phyloP scores from a whole-genome alignment of 441 rosid species.

The Erodium chrysanthum region DNA sequence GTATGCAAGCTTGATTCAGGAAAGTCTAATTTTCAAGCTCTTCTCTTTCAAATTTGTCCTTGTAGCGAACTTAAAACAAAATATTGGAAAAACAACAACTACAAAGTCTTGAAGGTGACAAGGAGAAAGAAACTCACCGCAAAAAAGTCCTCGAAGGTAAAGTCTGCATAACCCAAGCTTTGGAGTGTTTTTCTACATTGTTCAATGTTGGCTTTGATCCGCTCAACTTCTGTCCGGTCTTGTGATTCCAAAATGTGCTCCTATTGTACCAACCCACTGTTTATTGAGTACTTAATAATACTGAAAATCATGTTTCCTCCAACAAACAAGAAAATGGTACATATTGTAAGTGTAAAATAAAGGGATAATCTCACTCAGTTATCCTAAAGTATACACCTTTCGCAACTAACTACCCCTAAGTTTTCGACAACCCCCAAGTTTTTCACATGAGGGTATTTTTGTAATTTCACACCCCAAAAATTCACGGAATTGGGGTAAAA shows the following conservation, averaged over 20 bases:
- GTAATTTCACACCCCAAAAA: no score
- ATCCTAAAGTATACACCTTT: no score
- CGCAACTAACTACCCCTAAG: no score
- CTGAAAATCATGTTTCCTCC: slow-evolving; percentile 4
- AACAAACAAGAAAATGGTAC: slow-evolving; percentile 14
- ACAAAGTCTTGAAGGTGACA: not conserved
- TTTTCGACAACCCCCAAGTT: no score
- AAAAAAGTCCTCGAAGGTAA: slow-evolving; percentile 93
- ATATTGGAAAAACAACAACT: not conserved
- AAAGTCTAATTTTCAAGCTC: not conserved
- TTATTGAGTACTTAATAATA: slow-evolving; percentile 12
- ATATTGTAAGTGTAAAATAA: slow-evolving; percentile 4
- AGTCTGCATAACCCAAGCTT: slow-evolving; percentile 74
- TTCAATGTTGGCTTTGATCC: slow-evolving; percentile 60
- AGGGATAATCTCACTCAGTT: no score
- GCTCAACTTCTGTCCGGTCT: slow-evolving; percentile 63
- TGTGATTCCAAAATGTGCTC: slow-evolving; percentile 71
- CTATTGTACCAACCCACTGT: slow-evolving; percentile 24
- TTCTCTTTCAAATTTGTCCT: not conserved
- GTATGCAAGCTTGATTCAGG: not conserved
- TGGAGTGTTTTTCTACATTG: slow-evolving; percentile 49
- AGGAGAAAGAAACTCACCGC: slow-evolving; percentile 34
- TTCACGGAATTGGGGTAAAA: no score
- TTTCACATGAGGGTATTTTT: no score
- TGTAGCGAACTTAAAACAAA: not conserved